Base-by-base conservation (phyloP, 2,329 filamentous ascomycete genomes). In the Fusarium paranaense region DNA sequence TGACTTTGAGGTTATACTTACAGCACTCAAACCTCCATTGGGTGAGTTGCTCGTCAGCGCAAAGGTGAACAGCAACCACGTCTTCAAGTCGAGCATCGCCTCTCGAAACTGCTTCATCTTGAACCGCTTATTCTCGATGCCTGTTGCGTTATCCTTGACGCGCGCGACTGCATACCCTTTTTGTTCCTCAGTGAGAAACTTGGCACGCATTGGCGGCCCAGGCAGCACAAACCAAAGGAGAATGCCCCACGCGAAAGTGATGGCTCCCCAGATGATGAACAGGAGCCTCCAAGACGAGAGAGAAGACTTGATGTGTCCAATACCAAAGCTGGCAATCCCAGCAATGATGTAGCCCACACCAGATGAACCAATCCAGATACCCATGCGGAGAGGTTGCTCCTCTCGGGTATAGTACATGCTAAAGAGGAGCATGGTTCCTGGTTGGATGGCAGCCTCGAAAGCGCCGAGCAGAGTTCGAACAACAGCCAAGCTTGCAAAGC, bases 21-120 rank as follows among this genome's bases (percentile, higher is more conserved):
- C 74, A 6, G 74, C 74, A 2, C 69, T 73, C 1, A 76, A 27
- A 0, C 89, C 89, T 20, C 89, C 89, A 63, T 90, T 91, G 5
- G 89, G 88, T 2, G 90, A 89, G 76, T 88, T 86, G 10, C 84
- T 86, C 2, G 86, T 79, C 2, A 90, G 67, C 11, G 85, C 83
- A 25, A 90, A 83, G 1, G 90, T 70, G 66, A 90, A 89, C 6
- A 91, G 76, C 18, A 91, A 83, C 88, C 89, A 91, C 0, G 88
- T 89, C 80, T 91, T 90, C 0, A 88, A 84, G 72, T 91, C 90
- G 5, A 78, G 57, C 1, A 86, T 74, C 0, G 86, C 86, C 72
- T 89, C 87, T 14, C 81, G 79, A 30, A 89, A 84, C 69, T 88
- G 87, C 13, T 81, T 78, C 72, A 80, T 81, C 68, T 87, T 87